Percentiles rank a stretch among this genome's conserved stretches.
phyloP scores from a whole-genome alignment of 805 yeast genomes.

The Ogataea trehaloabstinens region DNA sequence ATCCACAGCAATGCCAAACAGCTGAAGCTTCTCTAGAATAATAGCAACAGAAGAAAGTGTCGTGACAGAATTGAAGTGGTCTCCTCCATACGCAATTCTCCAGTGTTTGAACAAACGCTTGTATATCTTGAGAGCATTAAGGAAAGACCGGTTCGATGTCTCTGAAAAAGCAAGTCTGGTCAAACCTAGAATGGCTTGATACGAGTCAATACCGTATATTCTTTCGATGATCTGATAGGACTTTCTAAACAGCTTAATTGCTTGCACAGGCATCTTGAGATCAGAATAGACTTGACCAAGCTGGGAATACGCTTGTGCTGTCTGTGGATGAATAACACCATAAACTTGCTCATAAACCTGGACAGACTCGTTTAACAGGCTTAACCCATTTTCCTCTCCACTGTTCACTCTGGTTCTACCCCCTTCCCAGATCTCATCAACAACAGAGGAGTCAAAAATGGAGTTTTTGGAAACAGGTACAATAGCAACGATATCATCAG shows the following conservation, averaged over 20 bases:
- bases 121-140: constrained; percentile 62
- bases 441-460: constrained; percentile 59
- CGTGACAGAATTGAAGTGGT: constrained; percentile 69
- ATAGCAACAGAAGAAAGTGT: constrained; percentile 61
- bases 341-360: constrained; percentile 78
- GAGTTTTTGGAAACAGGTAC: constrained; percentile 78
- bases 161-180: constrained; percentile 76
- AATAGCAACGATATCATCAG: constrained; percentile 64
- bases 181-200: constrained; percentile 68
- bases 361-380: constrained; percentile 66
- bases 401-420: constrained; percentile 42
- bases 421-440: constrained; percentile 73
- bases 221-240: constrained; percentile 78
- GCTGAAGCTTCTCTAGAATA: constrained; percentile 52
- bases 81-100: constrained; percentile 53
- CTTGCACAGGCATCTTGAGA: constrained; percentile 52
- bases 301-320: constrained; percentile 65
- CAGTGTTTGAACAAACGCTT: constrained; percentile 59
- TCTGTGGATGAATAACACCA: constrained; percentile 76
- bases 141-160: constrained; percentile 52
- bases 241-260: constrained; percentile 63
- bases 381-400: constrained; percentile 53
- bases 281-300: constrained; percentile 69
- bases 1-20: constrained; percentile 45
- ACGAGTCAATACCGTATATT: constrained; percentile 74